Conservation (phyloP, 2,329 filamentous ascomycete genomes). For the Elsinoe ampelina region DNA sequence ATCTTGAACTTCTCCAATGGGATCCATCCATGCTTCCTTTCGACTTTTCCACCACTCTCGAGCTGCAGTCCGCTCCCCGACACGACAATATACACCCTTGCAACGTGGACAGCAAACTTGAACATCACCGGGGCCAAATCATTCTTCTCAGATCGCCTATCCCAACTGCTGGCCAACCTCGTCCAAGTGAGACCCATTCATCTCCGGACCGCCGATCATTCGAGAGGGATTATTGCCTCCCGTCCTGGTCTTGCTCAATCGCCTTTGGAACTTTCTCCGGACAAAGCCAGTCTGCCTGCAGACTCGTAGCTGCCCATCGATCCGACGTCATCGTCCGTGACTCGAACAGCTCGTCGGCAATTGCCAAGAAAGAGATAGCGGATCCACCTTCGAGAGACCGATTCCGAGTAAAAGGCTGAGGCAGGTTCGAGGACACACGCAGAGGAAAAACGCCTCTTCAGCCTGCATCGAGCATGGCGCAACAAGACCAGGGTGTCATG, state of each 20-base stretch:
- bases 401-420: too few relatives aligned
- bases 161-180: background rate
- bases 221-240: background rate
- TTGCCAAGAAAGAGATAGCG: too few relatives aligned
- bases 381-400: too few relatives aligned
- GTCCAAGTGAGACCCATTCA: background rate
- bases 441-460: background rate
- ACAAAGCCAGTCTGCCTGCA: too few relatives aligned
- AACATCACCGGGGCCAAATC: background rate
- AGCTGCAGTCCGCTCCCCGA: too few relatives aligned
- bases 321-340: too few relatives aligned
- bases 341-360: too few relatives aligned
- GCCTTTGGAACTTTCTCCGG: too few relatives aligned
- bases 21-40: background rate
- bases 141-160: background rate
- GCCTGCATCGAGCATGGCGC: slow-evolving; percentile 24
- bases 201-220: slow-evolving; percentile 14
- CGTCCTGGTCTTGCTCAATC: too few relatives aligned
- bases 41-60: background rate
- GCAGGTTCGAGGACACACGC: background rate
- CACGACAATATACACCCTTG: background rate
- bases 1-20: too few relatives aligned
- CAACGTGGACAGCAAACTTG: background rate
- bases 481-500: slow-evolving; percentile 31
- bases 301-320: too few relatives aligned